Evolutionary conservation across 805 yeast genomes (phyloP).

Genomic region (Priceomyces medius): DNA sequence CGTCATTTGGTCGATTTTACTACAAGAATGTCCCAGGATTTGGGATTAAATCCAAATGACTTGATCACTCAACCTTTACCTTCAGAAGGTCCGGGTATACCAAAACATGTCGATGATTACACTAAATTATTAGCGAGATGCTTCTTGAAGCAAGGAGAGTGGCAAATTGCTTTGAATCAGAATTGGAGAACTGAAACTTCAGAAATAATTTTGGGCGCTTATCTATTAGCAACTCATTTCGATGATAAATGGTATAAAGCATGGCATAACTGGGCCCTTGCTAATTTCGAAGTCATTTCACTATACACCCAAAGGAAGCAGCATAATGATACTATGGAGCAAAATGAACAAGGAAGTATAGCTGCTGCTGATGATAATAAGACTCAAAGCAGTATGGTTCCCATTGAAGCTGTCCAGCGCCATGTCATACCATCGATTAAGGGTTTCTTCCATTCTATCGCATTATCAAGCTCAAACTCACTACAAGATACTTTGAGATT

Average conservation of each 20-base stretch:
- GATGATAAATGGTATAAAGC: conserved; percentile 95
- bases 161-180: conserved; percentile 83
- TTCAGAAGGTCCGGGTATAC: conserved; percentile 64
- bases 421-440: conserved; percentile 95
- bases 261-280: conserved; percentile 99
- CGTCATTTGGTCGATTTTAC: conserved; percentile 86
- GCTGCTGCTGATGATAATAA: conserved; percentile 13
- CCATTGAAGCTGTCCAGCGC: conserved; percentile 64
- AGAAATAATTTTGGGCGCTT: conserved; percentile 87
- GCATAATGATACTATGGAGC: conserved; percentile 28
- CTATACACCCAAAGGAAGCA: conserved; percentile 39
- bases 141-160: conserved; percentile 95
- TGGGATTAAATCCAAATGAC: conserved; percentile 84
- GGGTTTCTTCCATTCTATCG: conserved; percentile 93
- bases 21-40: conserved; percentile 81
- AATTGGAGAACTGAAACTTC: conserved; percentile 78
- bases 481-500: conserved; percentile 89
- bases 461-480: conserved; percentile 81
- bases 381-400: conserved; percentile 20
- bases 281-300: conserved; percentile 92
- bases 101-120: conserved; percentile 76
- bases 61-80: conserved; percentile 85
- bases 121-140: conserved; percentile 88
- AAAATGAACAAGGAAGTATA: conserved; percentile 23
- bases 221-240: conserved; percentile 90